phyloP scores from a whole-genome alignment of 441 rosid genomes.

The Hura crepitans region DNA sequence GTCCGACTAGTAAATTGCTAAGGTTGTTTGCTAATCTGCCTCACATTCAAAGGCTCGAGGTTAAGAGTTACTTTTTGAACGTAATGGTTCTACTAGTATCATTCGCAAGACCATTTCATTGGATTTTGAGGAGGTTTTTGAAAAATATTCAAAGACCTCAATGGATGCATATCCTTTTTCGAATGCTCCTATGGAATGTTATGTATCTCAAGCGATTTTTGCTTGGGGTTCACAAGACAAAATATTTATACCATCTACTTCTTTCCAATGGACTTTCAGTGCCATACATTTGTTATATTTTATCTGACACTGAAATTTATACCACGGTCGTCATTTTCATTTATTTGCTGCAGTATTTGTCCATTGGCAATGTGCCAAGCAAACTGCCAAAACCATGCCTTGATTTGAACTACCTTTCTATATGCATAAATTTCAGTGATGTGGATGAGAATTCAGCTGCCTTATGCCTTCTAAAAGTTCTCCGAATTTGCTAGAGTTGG shows the following conservation, averaged over 20 bases:
- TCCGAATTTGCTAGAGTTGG: constrained; percentile 63
- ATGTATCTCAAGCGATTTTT: background rate
- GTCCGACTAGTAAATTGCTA: constrained; percentile 51
- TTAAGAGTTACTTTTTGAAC: constrained; percentile 69
- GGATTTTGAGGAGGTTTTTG: background rate
- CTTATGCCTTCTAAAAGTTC: constrained; percentile 56
- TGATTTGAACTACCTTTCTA: constrained; percentile 60
- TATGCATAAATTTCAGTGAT: constrained; percentile 64
- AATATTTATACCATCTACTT: background rate
- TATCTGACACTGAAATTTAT: constrained; percentile 18
- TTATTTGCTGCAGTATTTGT: constrained; percentile 47
- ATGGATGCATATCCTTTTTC: background rate
- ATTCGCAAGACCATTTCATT: background rate
- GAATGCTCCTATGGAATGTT: background rate
- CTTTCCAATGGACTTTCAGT: background rate
- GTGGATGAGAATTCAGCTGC: constrained; percentile 54
- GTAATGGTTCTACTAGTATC: constrained; percentile 28
- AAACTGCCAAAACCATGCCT: constrained; percentile 45
- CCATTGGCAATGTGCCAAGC: constrained; percentile 50
- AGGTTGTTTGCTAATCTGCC: constrained; percentile 63
- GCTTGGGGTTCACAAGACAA: background rate
- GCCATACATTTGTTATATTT: too few relatives aligned
- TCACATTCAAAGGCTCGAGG: constrained; percentile 63
- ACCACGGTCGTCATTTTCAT: constrained; percentile 17
- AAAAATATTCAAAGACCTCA: background rate